Evolutionary conservation across 1,284 basidiomycete genomes (phyloP).

Genomic region (Malassezia sympodialis): DNA sequence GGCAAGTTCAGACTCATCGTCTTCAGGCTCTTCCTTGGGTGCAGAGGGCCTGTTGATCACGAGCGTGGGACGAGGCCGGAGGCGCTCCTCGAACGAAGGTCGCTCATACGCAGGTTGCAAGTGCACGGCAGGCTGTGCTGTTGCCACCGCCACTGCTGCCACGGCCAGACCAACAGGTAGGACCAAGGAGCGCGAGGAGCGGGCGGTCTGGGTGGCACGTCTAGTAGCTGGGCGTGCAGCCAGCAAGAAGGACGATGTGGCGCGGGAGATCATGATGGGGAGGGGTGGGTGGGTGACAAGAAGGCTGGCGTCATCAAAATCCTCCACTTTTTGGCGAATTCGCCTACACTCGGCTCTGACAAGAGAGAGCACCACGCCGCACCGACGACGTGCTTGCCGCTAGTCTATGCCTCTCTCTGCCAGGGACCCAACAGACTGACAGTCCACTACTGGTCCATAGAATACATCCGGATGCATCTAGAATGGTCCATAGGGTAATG

Average conservation of each 20-base stretch:
- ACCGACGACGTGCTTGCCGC: no score
- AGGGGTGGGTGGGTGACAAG: background rate
- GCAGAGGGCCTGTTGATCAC: constrained; percentile 5
- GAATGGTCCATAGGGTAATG: no score
- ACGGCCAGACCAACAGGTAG: background rate
- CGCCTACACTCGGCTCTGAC: background rate
- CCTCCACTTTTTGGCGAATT: background rate
- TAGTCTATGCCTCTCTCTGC: no score
- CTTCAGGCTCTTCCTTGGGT: background rate
- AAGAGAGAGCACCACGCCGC: no score
- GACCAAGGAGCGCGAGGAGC: background rate
- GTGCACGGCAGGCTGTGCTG: background rate
- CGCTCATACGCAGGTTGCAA: constrained; percentile 1
- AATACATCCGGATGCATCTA: no score
- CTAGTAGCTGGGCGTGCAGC: background rate
- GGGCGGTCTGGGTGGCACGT: background rate
- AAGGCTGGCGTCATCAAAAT: background rate
- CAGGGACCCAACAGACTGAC: no score
- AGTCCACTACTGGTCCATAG: no score
- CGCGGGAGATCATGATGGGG: background rate
- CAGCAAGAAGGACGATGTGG: background rate
- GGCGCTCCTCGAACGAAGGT: constrained; percentile 2
- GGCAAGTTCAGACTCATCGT: constrained; percentile 19
- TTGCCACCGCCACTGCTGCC: background rate
- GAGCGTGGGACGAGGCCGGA: background rate